A percentile compares a stretch with the other conserved stretches of the same genome.
phyloP scores from a whole-genome alignment of 352 stramenopile genomes.

The Thalassiosira mediterranea region DNA sequence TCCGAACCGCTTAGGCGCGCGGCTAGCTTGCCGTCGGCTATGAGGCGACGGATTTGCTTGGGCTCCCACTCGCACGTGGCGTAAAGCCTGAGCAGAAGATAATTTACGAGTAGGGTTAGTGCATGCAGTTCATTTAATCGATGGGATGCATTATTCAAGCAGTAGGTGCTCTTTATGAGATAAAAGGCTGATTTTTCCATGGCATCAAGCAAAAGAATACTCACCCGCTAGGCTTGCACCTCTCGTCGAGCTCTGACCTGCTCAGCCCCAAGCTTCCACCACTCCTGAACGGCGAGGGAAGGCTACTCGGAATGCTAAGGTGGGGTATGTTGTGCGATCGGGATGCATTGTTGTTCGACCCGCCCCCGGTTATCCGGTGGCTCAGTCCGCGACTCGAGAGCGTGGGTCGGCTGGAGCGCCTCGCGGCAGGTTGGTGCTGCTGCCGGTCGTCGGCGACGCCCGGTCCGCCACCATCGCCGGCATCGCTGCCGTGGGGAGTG shows the following conservation, averaged over 20 bases:
- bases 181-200: too few species aligned
- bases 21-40: conserved; percentile 71
- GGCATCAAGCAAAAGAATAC: too few species aligned
- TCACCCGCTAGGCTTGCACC: conserved; percentile 71
- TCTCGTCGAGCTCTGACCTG: conserved; percentile 62
- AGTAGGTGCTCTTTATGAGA: conserved; percentile 10
- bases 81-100: conserved; percentile 58
- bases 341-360: conserved; percentile 19
- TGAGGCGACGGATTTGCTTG: conserved; percentile 72
- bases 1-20: conserved; percentile 69
- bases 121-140: background rate
- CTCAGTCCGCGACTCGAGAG: conserved; percentile 9
- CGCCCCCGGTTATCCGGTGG: conserved; percentile 14
- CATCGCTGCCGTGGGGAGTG: conserved; percentile 9
- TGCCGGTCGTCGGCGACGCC: background rate
- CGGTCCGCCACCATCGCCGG: conserved; percentile 4
- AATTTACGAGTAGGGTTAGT: conserved; percentile 10
- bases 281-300: conserved; percentile 32
- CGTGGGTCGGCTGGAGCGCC: background rate
- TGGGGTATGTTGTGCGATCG: background rate
- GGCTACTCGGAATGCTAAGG: background rate
- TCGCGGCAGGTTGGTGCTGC: too few species aligned
- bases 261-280: conserved; percentile 56
- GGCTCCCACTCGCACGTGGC: conserved; percentile 73
- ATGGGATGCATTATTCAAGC: conserved; percentile 8